Conservation (phyloP, 108 stramenopile genomes). For the Skeletonema costatum region DNA sequence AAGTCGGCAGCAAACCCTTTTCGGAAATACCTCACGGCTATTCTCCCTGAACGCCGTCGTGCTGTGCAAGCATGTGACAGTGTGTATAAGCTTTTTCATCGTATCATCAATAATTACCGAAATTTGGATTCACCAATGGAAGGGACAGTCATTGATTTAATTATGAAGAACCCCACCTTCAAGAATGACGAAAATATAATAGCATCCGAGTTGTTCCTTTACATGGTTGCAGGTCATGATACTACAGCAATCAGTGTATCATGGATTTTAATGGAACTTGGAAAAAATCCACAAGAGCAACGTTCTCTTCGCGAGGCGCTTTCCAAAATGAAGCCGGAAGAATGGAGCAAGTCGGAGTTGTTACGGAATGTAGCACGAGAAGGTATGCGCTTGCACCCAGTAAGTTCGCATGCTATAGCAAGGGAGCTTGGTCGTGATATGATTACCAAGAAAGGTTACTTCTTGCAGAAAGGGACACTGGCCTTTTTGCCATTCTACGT, state of each 20-base stretch:
- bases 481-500: background rate
- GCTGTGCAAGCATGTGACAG: background rate
- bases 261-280: background rate
- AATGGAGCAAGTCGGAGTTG: slow-evolving; percentile 4
- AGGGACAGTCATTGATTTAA: slow-evolving; percentile 14
- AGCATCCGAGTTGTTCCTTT: background rate
- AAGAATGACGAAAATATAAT: background rate
- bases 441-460: background rate
- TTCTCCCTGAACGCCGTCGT: background rate
- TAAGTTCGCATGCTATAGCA: background rate
- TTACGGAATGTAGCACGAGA: slow-evolving; percentile 30
- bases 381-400: slow-evolving; percentile 27
- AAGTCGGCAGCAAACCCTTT: background rate
- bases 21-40: background rate
- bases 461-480: slow-evolving; percentile 28
- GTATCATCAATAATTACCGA: slow-evolving; percentile 23
- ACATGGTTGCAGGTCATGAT: slow-evolving; percentile 18
- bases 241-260: slow-evolving; percentile 10
- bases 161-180: background rate
- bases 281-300: slow-evolving; percentile 6
- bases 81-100: background rate
- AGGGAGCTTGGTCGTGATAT: slow-evolving; percentile 27
- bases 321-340: background rate
- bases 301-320: background rate
- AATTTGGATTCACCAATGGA: slow-evolving; percentile 1